Base-by-base conservation (phyloP, 345 rosid species). In the Brassica rapa region DNA sequence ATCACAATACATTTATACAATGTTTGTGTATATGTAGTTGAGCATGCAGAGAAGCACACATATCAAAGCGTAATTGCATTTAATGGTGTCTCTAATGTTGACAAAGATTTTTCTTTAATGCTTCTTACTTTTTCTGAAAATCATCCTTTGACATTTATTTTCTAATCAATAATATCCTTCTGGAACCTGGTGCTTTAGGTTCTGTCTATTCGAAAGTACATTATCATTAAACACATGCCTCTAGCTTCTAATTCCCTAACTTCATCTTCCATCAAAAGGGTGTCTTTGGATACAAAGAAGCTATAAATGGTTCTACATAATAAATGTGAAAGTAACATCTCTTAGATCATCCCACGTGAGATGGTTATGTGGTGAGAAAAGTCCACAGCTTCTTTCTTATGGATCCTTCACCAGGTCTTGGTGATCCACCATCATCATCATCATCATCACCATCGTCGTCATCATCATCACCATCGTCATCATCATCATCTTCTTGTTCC, bases 331-430 rank as follows among this genome's bases (percentile, higher is more conserved):
- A 74, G 78, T 79, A 68, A 80, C 78, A 74, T 61, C 68, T 72
- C 74, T 35, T 67, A 43, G 68, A 79, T 51, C 78, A 8, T 68
- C 75, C 84, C 84, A 88, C 46, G 78, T 73, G 64, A 33, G 74
- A 61, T 74, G 70, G 71, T 65, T 80, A 80, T 32, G 96, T 83
- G 5, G 91, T 88, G 69, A 93, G 86, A 79, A 93, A 90, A 43
- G 87, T 91, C 98, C 96, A 93, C 14, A 93, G 82, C 86, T 86
- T 93, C 88, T 87, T 93, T 37, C 89, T 83, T 29, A 93, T 56
- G 16, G 97, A 90, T 37, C 62, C 90, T 75, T 86, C 89, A 75
- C 87, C 90, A 7, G 87, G 90, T 78, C 81, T 84, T 19, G 87
- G 89, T 29, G 53, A 62, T 49, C 82, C 88, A 35, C 83, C 90